Evolutionary conservation across 2,329 filamentous ascomycete genomes (phyloP), one percentile per base, ranked within the genome.

Genomic region (Colletotrichum camelliae): DNA sequence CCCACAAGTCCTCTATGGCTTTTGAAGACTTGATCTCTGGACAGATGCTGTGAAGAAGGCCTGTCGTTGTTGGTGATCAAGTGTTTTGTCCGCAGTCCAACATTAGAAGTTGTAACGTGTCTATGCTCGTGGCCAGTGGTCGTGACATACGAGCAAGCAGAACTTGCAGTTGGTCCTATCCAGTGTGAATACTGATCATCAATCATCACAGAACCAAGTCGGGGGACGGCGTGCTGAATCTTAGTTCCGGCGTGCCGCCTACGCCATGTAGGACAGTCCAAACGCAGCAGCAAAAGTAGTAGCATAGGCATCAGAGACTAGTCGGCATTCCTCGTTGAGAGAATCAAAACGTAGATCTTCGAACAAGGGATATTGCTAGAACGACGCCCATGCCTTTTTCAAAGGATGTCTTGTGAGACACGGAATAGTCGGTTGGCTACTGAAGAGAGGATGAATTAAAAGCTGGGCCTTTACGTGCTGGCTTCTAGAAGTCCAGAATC

Each of bases 121-220:
- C 18, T 21, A 13, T 52, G 43, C 10, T 24, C n/a, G n/a, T 24
- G 43, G n/a, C 6, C 6, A 21, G 43, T 52, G 2, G 0, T 13
- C n/a, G 1, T 21, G 4, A 21, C 13, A 52, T 4, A n/a, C n/a
- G n/a, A 2, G 0, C 21, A 0, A 52, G 43, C n/a, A 21, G 10
- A 24, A 13, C 3, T 48, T 4, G 43, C 2, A 4, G n/a, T 27
- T 21, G n/a, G 0, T 10, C 43, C 21, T 21, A n/a, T 13, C 0
- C n/a, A 52, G 13, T 52, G 2, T 21, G n/a, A 52, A 21, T 21
- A 13, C n/a, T 13, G n/a, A 13, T 48, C n/a, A 52, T 52, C n/a
- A 52, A 21, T 21, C 13, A 52, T 52, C 43, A 21, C n/a, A 4
- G 4, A 52, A 52, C n/a, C 9, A 52, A 52, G n/a, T 13, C 12